These are phyloP conservation scores for Firmiana major DNA, from an alignment of 345 rosid species.

Conservation along the genomic window DNA sequence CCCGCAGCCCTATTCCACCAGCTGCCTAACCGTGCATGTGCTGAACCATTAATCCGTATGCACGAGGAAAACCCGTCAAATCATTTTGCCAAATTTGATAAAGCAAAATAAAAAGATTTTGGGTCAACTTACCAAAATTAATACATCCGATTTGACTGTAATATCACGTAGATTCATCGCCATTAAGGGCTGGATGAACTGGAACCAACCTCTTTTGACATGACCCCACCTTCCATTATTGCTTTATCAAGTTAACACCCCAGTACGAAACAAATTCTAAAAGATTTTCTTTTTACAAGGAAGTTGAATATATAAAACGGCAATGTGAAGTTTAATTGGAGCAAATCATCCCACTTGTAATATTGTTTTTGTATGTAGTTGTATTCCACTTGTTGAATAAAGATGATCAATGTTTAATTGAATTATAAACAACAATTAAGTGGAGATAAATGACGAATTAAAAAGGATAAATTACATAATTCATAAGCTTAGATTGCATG, in stretches of 20 bases:
- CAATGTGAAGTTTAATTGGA: background rate
- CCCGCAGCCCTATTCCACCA: no score
- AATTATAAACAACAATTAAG: background rate
- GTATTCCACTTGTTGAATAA: background rate
- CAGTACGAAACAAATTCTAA: background rate
- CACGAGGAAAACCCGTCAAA: background rate
- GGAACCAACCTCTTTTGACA: background rate
- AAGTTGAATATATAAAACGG: background rate
- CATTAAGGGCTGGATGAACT: background rate
- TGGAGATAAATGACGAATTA: background rate
- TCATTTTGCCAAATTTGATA: background rate
- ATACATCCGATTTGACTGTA: background rate
- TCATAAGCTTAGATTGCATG: no score
- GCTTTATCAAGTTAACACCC: background rate
- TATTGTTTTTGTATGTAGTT: background rate
- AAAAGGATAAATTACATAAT: background rate
- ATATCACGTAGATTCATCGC: background rate
- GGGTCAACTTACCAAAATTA: background rate
- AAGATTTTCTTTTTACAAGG: background rate
- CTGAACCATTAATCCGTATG: background rate
- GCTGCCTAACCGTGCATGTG: no score
- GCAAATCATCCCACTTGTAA: background rate
- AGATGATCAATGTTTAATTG: background rate
- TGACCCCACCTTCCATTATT: background rate
- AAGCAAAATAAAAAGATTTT: background rate